Base-by-base conservation (phyloP, 352 stramenopile species). In the Pythium coloratum region DNA sequence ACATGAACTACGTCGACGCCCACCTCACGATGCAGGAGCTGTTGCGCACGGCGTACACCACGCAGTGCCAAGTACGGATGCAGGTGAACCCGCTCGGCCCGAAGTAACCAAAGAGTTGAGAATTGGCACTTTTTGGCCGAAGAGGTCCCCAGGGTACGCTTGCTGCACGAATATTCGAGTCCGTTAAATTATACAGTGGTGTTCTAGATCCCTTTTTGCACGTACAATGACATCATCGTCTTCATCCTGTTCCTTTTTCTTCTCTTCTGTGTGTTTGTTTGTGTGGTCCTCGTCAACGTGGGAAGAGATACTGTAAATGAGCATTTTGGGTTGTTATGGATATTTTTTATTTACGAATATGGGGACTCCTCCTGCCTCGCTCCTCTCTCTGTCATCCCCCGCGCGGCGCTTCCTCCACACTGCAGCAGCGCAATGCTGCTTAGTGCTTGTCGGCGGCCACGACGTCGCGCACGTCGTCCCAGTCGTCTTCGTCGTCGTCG, bases 1-100 rank as follows among this genome's bases (percentile, higher is more conserved):
- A 82, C 44, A 89, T 92, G 82, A 83, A 93, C 71, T 64, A 85
- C 16, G 66, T 68, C 16, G 76, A 91, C 34, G 84, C 83, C 18
- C 78, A 90, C 56, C 53, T 88, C 56, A 93, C 83, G 16, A 95
- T 95, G 86, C 86, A 93, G 74, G 83, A 95, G 68, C 55, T 95
- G 46, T 72, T 95, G 42, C 81, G 84, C 58, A 95, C 86, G 24
- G 86, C 86, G 6, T 93, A 93, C 71, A 88, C 85, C 65, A 95
- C 86, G 6, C 84, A 93, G 67, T 88, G 78, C 60, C 86, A 93
- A 61, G 82, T 95, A 40, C 77, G 83, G 33, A 92, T 94, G 86
- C 86, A 91, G 61, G 80, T 89, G 58, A 92, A 92, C 44, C 69
- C 69, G n/a, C 40, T 67, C 28, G 20, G 20, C 33, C 59, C 47